phyloP scores from a whole-genome alignment of 2,329 filamentous ascomycete genomes.

The Arthrobotrys entomopaga region DNA sequence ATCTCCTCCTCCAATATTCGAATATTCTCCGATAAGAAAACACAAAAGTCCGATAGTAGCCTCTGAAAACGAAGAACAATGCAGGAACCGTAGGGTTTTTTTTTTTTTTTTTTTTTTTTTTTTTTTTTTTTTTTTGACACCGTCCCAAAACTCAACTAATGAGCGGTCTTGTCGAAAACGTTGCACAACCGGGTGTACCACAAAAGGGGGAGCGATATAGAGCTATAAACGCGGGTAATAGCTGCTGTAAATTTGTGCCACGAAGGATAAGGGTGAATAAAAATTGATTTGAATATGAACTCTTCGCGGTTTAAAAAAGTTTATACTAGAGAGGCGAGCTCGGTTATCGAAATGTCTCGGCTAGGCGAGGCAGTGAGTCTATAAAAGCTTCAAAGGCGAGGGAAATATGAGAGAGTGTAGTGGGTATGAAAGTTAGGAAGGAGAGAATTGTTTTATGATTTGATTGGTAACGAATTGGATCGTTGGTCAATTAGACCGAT shows the following conservation, averaged over 20 bases:
- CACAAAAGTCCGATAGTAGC: too few relatives aligned
- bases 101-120: too few relatives aligned
- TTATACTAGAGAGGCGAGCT: background rate
- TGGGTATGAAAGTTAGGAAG: too few relatives aligned
- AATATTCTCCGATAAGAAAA: too few relatives aligned
- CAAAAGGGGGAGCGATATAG: background rate
- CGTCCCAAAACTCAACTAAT: background rate
- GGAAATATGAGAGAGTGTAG: too few relatives aligned
- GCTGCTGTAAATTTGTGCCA: conserved; percentile 11
- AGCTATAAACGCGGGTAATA: background rate
- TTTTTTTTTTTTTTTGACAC: background rate
- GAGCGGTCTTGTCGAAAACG: background rate
- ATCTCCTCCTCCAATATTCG: conserved; percentile 9
- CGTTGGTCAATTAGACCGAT: too few relatives aligned
- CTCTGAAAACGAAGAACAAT: background rate
- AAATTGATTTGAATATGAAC: background rate
- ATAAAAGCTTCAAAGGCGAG: too few relatives aligned
- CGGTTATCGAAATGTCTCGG: background rate
- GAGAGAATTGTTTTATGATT: too few relatives aligned
- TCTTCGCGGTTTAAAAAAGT: background rate
- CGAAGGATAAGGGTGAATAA: background rate
- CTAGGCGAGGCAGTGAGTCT: background rate
- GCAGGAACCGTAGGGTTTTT: background rate
- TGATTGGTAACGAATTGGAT: too few relatives aligned
- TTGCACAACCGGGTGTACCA: background rate